Conservation (phyloP, 2,329 filamentous ascomycete species). For the Sporothrix pallida region DNA sequence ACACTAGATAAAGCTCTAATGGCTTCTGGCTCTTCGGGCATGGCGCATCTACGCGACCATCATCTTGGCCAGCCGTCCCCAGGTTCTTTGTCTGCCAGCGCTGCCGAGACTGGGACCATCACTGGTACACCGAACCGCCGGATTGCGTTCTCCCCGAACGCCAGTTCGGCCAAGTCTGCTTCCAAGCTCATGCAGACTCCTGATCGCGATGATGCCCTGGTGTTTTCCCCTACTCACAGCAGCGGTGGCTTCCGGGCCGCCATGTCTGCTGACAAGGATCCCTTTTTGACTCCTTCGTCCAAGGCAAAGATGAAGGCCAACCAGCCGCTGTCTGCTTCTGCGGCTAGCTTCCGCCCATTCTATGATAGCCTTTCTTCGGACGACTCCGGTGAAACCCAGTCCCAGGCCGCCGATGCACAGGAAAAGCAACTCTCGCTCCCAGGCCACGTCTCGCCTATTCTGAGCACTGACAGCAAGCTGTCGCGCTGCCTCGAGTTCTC, state of each 20-base stretch:
- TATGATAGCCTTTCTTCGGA: slow-evolving; percentile 40
- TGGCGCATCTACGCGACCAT: slow-evolving; percentile 52
- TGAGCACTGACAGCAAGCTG: slow-evolving; percentile 56
- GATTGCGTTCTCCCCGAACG: slow-evolving; percentile 68
- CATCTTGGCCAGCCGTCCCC: slow-evolving; percentile 55
- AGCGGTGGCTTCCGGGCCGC: slow-evolving; percentile 40
- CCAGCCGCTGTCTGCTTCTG: slow-evolving; percentile 67
- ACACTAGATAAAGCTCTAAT: background rate
- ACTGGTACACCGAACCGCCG: slow-evolving; percentile 66
- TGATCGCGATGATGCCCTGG: slow-evolving; percentile 41
- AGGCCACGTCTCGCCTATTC: slow-evolving; percentile 44
- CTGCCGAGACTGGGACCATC: slow-evolving; percentile 22
- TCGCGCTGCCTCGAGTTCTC: slow-evolving; percentile 55
- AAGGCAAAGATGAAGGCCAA: slow-evolving; percentile 43
- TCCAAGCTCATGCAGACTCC: slow-evolving; percentile 47
- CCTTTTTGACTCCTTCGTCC: slow-evolving; percentile 55
- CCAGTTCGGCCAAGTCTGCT: slow-evolving; percentile 53
- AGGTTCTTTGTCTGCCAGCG: slow-evolving; percentile 50
- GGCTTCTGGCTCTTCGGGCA: slow-evolving; percentile 37
- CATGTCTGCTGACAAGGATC: slow-evolving; percentile 54
- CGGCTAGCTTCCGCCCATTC: slow-evolving; percentile 65
- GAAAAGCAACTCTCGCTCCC: slow-evolving; percentile 39
- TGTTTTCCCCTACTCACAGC: slow-evolving; percentile 42
- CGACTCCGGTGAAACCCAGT: slow-evolving; percentile 36
- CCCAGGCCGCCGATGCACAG: slow-evolving; percentile 29